Conservation (phyloP, 1,284 basidiomycete genomes). For the Kwoniella shivajii region DNA sequence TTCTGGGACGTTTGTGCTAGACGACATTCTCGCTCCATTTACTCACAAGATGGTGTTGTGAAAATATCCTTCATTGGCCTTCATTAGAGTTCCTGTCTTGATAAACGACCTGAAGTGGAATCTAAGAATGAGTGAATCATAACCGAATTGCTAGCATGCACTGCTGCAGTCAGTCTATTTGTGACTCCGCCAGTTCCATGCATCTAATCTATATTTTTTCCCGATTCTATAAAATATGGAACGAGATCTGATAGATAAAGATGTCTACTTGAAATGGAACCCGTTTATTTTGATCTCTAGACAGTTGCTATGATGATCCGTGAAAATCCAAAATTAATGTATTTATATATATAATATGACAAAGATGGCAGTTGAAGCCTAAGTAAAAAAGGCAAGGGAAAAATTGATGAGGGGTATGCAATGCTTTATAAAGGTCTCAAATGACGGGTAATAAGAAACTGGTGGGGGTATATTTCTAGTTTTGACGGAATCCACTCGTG, state of each 20-base stretch:
- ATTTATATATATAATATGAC: slow-evolving; percentile 4
- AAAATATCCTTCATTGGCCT: too few species aligned
- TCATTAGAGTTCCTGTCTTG: too few species aligned
- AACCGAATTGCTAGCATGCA: too few species aligned
- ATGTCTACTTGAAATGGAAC: slow-evolving; percentile 8
- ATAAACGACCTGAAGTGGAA: too few species aligned
- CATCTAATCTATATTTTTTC: slow-evolving; percentile 9
- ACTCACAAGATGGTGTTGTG: too few species aligned
- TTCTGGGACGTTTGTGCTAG: too few species aligned
- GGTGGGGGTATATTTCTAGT: slow-evolving; percentile 18
- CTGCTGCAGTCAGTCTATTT: background rate
- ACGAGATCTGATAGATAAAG: background rate
- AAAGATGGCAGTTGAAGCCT: slow-evolving; percentile 36
- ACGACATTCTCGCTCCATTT: too few species aligned
- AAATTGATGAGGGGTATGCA: slow-evolving; percentile 21
- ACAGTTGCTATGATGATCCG: slow-evolving; percentile 9
- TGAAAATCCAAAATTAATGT: background rate
- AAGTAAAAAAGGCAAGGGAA: slow-evolving; percentile 10
- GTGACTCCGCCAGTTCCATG: slow-evolving; percentile 30
- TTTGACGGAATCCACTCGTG: too few species aligned
- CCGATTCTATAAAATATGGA: background rate
- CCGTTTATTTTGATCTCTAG: slow-evolving; percentile 8
- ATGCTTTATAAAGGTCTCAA: slow-evolving; percentile 19
- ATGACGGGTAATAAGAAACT: slow-evolving; percentile 17
- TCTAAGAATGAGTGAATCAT: too few species aligned